phyloP scores from a whole-genome alignment of 140 eudicot genomes.

The Bidens hawaiensis region DNA sequence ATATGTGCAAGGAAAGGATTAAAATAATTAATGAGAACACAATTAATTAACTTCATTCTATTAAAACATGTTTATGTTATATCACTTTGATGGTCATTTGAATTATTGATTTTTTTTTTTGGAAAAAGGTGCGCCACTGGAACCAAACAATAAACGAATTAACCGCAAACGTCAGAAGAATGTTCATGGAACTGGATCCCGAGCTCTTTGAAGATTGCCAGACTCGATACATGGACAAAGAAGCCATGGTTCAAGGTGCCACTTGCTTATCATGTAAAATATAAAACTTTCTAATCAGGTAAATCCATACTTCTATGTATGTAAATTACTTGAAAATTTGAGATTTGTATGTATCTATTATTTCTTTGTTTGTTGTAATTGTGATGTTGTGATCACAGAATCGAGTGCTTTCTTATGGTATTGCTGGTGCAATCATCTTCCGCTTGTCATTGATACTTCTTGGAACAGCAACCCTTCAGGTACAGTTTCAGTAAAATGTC shows the following conservation, averaged over 20 bases:
- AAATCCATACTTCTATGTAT: conserved; percentile 1
- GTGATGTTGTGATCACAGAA: conserved; percentile 45
- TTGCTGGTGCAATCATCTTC: conserved; percentile 84
- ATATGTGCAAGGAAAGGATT: no score
- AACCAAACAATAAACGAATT: conserved; percentile 77
- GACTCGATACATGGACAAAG: conserved; percentile 46
- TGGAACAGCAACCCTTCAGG: conserved; percentile 98
- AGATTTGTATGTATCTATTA: neutral
- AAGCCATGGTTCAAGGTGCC: conserved; percentile 76
- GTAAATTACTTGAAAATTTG: neutral
- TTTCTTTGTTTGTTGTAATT: neutral
- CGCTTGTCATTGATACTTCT: conserved; percentile 87
- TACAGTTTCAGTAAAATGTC: no score
- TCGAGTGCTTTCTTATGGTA: conserved; percentile 90
- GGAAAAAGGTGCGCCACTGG: no score
- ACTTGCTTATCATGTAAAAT: conserved; percentile 59
- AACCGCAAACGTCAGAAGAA: conserved; percentile 59
- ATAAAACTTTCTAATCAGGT: conserved; percentile 1
- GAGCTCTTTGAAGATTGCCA: no score
- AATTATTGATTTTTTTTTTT: no score
- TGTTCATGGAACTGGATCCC: no score
- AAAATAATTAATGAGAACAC: no score
- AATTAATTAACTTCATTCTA: no score
- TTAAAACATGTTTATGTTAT: no score
- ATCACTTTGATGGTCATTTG: no score